A percentile compares a stretch with the other conserved stretches of the same genome.
These are phyloP conservation scores for Sordariomycetes sp. DNA, from an alignment of 2,329 filamentous ascomycete genomes.

Conservation along the genomic window DNA sequence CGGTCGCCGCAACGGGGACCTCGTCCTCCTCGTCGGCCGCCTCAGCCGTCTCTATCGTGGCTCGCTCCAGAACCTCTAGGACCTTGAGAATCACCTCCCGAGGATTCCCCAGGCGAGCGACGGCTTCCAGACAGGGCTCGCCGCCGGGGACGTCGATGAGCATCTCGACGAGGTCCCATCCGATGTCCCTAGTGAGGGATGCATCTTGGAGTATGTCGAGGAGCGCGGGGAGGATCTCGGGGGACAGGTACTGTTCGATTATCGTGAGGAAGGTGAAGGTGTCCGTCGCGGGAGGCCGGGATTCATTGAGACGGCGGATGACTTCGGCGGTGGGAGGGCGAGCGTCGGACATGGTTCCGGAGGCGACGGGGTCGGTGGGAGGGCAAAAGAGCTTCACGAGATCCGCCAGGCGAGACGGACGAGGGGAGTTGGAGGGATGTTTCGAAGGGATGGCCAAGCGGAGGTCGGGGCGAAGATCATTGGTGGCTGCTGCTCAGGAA, in stretches of 20 bases:
- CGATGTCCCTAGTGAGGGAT: constrained; percentile 62
- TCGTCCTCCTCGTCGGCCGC: constrained; percentile 14
- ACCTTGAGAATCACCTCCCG: constrained; percentile 74
- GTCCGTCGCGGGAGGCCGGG: constrained; percentile 45
- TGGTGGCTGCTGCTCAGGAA: background rate
- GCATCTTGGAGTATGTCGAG: constrained; percentile 59
- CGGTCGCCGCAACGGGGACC: constrained; percentile 8
- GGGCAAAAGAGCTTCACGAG: background rate
- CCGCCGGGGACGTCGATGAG: constrained; percentile 57
- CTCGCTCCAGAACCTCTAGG: constrained; percentile 56
- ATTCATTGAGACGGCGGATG: constrained; percentile 34
- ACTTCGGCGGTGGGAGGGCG: constrained; percentile 20
- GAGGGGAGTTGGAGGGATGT: background rate
- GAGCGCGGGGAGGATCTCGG: constrained; percentile 55
- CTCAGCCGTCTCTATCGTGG: constrained; percentile 28
- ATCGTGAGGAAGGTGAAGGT: constrained; percentile 70
- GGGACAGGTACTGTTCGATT: constrained; percentile 60
- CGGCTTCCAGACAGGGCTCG: constrained; percentile 61
- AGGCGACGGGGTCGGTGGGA: background rate
- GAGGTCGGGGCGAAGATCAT: background rate
- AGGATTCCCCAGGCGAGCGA: constrained; percentile 69
- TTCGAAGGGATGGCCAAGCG: background rate
- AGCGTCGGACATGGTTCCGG: background rate
- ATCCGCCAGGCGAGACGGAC: background rate
- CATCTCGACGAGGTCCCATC: constrained; percentile 74